Evolutionary conservation across 1,284 basidiomycete genomes (phyloP).

Genomic region (Cryptococcus sp.): DNA sequence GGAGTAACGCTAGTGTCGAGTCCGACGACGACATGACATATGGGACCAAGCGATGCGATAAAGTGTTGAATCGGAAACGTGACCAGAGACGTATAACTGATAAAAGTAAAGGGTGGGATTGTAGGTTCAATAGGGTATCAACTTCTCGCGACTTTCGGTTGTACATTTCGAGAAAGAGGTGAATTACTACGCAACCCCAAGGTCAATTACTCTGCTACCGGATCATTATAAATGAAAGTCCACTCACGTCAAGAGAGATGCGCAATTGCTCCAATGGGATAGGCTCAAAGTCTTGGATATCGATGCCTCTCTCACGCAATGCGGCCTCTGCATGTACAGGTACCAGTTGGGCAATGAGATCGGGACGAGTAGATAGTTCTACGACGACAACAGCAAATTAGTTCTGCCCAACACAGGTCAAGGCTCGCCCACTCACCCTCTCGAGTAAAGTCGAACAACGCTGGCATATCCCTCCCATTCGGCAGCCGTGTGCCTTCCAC

Average conservation of each 20-base stretch:
- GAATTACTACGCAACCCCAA: too few species aligned
- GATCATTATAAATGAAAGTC: background rate
- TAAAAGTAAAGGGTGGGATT: too few species aligned
- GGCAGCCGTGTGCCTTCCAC: constrained; percentile 89
- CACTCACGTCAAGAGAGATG: constrained; percentile 74
- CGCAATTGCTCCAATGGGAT: constrained; percentile 91
- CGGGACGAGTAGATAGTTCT: constrained; percentile 95
- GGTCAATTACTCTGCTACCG: too few species aligned
- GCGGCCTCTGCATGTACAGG: constrained; percentile 86
- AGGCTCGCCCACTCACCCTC: constrained; percentile 68
- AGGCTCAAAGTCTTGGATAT: constrained; percentile 86
- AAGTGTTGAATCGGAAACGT: too few species aligned
- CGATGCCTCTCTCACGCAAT: constrained; percentile 80
- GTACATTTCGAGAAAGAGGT: too few species aligned
- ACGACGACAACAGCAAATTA: constrained; percentile 17
- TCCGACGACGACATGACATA: too few species aligned
- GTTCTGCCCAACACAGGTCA: background rate
- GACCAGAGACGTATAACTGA: too few species aligned
- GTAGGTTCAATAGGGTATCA: too few species aligned
- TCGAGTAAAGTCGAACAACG: constrained; percentile 92
- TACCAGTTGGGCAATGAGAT: constrained; percentile 86
- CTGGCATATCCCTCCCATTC: constrained; percentile 93
- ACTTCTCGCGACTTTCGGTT: too few species aligned
- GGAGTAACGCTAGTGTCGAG: too few species aligned
- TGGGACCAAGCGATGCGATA: too few species aligned